A percentile compares a stretch with the other conserved stretches of the same genome.
Evolutionary conservation across 2,329 filamentous ascomycete species (phyloP).

Genomic region (Ophiostoma pallidulum): DNA sequence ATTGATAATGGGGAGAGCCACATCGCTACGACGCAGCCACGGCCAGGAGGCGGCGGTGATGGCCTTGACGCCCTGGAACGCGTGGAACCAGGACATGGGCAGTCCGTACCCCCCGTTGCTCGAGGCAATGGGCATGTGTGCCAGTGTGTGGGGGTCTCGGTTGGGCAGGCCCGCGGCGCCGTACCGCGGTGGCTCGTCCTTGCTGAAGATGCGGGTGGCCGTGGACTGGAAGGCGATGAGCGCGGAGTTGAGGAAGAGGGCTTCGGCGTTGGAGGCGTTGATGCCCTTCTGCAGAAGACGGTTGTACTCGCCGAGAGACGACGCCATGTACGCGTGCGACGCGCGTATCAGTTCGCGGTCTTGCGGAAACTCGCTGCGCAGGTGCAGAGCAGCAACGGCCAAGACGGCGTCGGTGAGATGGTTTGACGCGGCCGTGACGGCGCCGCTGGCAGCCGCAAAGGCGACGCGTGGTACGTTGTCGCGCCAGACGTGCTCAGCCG

Average conservation of each 20-base stretch:
- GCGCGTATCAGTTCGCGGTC: conserved; percentile 52
- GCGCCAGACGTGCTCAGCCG: conserved; percentile 49
- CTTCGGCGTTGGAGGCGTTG: conserved; percentile 49
- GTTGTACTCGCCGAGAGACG: conserved; percentile 52
- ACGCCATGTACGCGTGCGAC: conserved; percentile 56
- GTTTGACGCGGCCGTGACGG: conserved; percentile 25
- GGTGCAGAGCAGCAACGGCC: conserved; percentile 53
- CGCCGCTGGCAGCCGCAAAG: conserved; percentile 35
- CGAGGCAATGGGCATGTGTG: conserved; percentile 8
- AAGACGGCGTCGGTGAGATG: conserved; percentile 56
- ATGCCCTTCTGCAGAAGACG: conserved; percentile 47
- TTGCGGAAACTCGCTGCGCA: conserved; percentile 46
- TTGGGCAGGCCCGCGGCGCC: conserved; percentile 1
- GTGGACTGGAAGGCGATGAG: conserved; percentile 60
- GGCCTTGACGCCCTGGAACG: conserved; percentile 58
- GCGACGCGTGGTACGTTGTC: conserved; percentile 51
- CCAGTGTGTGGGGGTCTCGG: neutral
- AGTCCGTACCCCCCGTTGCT: conserved; percentile 38
- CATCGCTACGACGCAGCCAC: conserved; percentile 48
- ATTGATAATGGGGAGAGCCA: conserved; percentile 53
- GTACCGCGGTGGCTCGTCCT: conserved; percentile 34
- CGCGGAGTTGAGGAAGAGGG: conserved; percentile 52
- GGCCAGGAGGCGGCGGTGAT: conserved; percentile 56
- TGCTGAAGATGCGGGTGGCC: conserved; percentile 51
- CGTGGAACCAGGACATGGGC: conserved; percentile 57